Conservation (phyloP, 257 asterid genomes). For the Solanum clarkiae region DNA sequence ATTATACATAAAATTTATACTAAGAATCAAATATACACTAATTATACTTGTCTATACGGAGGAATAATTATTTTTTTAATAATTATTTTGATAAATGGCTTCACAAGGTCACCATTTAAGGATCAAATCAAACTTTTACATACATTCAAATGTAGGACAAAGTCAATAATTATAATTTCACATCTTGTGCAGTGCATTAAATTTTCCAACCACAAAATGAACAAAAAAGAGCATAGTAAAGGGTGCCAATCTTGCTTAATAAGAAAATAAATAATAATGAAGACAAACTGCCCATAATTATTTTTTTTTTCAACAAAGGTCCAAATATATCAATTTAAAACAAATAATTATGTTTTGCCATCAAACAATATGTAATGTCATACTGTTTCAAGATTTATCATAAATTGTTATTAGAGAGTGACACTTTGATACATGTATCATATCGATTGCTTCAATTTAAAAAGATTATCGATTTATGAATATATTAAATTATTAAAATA, state of each 20-base stretch:
- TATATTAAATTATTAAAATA: no score
- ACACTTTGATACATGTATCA: neutral
- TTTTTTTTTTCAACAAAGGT: neutral
- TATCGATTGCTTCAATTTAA: no score
- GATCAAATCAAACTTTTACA: neutral
- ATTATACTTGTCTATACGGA: no score
- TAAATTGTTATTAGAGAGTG: neutral
- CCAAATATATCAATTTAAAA: neutral
- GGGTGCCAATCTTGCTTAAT: neutral
- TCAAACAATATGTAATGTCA: neutral
- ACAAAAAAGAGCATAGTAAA: neutral
- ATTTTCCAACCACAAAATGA: neutral
- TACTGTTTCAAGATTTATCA: neutral
- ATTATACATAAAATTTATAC: no score
- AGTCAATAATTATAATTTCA: neutral
- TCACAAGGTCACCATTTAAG: neutral
- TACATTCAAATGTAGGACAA: neutral
- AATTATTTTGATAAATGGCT: no score
- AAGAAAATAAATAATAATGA: neutral
- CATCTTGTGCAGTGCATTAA: neutral
- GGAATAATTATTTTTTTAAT: no score
- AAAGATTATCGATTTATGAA: no score
- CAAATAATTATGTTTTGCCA: neutral
- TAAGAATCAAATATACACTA: no score
- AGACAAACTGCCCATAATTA: neutral